Evolutionary conservation across 2,329 filamentous ascomycete genomes (phyloP).

Genomic region (Myriangium duriaei): DNA sequence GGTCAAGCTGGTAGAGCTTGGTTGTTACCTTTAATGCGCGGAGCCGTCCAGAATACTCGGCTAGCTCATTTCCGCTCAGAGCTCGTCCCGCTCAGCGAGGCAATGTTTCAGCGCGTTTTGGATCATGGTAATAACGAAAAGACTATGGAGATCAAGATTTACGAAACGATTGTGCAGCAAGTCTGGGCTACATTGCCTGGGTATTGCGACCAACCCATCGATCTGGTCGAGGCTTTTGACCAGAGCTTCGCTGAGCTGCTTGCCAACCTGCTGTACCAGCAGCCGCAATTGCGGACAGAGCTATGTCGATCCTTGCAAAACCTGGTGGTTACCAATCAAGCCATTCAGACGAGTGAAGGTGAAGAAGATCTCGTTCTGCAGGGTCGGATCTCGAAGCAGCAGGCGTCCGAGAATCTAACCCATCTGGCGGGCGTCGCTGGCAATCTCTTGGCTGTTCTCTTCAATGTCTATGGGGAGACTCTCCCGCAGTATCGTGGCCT

Average conservation of each 20-base stretch:
- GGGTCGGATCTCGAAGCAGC: constrained; percentile 60
- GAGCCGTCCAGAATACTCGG: constrained; percentile 79
- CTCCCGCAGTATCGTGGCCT: constrained; percentile 82
- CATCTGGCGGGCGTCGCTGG: constrained; percentile 68
- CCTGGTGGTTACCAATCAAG: constrained; percentile 83
- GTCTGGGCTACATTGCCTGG: constrained; percentile 90
- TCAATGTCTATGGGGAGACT: constrained; percentile 97
- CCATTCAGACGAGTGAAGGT: constrained; percentile 56
- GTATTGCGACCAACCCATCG: constrained; percentile 85
- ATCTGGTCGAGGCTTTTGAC: constrained; percentile 57
- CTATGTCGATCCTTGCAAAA: constrained; percentile 78
- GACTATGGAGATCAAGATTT: constrained; percentile 94
- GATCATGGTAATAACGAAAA: constrained; percentile 73
- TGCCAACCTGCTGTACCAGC: constrained; percentile 84
- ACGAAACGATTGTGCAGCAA: constrained; percentile 89
- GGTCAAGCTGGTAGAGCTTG: constrained; percentile 80
- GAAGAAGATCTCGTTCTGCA: constrained; percentile 64
- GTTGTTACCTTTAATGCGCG: constrained; percentile 83
- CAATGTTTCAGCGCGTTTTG: constrained; percentile 78
- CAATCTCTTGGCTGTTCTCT: constrained; percentile 90
- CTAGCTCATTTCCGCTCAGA: constrained; percentile 74
- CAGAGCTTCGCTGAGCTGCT: constrained; percentile 80
- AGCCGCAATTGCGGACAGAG: constrained; percentile 74
- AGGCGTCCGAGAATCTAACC: constrained; percentile 68
- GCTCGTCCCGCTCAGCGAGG: constrained; percentile 78